phyloP scores from a whole-genome alignment of 108 stramenopile species.

The Aurantiochytrium sp. region DNA sequence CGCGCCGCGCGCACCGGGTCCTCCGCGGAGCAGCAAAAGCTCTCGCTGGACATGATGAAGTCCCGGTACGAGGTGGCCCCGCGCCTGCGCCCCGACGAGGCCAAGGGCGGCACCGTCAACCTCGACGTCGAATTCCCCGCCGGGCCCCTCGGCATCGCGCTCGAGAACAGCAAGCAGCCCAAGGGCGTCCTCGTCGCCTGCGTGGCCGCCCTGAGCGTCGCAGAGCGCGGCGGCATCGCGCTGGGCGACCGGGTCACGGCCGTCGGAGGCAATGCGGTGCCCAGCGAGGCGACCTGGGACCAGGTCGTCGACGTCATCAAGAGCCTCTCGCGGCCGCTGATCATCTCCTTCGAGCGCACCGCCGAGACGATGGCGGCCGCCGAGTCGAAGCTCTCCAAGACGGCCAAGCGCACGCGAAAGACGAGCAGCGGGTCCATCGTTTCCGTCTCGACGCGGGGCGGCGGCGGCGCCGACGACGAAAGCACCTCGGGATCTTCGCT shows the following conservation, averaged over 20 bases:
- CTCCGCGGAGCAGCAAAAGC: background rate
- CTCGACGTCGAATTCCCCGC: background rate
- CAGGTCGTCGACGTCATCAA: constrained; percentile 27
- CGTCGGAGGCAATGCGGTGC: background rate
- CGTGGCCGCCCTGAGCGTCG: constrained; percentile 1
- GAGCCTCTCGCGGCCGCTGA: background rate
- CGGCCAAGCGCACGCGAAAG: background rate
- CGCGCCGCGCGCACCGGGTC: no score
- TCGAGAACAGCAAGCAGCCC: background rate
- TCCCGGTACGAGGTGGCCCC: constrained; percentile 9
- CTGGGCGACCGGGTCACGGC: constrained; percentile 3
- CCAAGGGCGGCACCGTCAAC: background rate
- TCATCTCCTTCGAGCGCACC: constrained; percentile 26
- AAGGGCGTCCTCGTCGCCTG: constrained; percentile 24
- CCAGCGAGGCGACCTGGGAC: background rate
- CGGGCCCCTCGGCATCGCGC: background rate
- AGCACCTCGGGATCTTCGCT: no score
- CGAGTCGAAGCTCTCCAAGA: background rate
- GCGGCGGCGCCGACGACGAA: no score
- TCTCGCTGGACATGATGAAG: background rate
- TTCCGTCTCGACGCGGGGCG: no score
- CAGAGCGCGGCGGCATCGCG: background rate
- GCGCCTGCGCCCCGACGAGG: background rate
- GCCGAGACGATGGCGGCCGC: background rate
- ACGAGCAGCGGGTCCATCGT: no score